phyloP scores from a whole-genome alignment of 805 yeast genomes.

The Yamadazyma nakazawae region DNA sequence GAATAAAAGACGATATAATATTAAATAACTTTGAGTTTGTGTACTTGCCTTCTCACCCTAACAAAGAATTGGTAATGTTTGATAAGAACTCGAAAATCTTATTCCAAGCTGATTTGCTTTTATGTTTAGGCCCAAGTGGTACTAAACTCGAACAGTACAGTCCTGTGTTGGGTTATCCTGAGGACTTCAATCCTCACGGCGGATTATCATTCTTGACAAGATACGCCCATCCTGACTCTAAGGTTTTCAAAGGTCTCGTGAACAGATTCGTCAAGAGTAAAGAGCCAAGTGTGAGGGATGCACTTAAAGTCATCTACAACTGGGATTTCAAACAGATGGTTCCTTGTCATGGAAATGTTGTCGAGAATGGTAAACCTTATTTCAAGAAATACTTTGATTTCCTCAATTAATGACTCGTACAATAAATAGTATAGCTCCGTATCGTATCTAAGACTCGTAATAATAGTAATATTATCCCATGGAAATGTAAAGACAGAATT shows the following conservation, averaged over 20 bases:
- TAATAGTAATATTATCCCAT: background rate
- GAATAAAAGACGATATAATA: slow-evolving; percentile 37
- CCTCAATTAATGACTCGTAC: background rate
- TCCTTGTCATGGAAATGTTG: slow-evolving; percentile 58
- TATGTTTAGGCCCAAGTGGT: slow-evolving; percentile 51
- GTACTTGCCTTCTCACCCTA: slow-evolving; percentile 54
- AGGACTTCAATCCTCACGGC: slow-evolving; percentile 37
- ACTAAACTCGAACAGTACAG: slow-evolving; percentile 42
- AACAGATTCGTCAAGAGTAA: slow-evolving; percentile 8
- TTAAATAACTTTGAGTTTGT: slow-evolving; percentile 49
- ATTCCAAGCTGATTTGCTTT: slow-evolving; percentile 58
- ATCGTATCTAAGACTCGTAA: background rate
- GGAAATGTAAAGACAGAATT: background rate
- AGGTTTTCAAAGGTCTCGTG: slow-evolving; percentile 7
- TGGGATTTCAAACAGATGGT: slow-evolving; percentile 53
- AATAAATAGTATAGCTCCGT: background rate
- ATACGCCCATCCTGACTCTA: slow-evolving; percentile 36
- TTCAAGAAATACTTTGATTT: slow-evolving; percentile 19
- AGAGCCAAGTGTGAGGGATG: slow-evolving; percentile 9
- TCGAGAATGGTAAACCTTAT: slow-evolving; percentile 37
- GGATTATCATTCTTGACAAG: slow-evolving; percentile 44
- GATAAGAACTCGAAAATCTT: slow-evolving; percentile 47
- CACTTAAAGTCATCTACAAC: slow-evolving; percentile 25
- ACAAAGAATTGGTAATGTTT: slow-evolving; percentile 54
- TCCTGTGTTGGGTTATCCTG: slow-evolving; percentile 44